Conservation (phyloP, 2,329 filamentous ascomycete species). For the Calonectria pseudoturangicola region DNA sequence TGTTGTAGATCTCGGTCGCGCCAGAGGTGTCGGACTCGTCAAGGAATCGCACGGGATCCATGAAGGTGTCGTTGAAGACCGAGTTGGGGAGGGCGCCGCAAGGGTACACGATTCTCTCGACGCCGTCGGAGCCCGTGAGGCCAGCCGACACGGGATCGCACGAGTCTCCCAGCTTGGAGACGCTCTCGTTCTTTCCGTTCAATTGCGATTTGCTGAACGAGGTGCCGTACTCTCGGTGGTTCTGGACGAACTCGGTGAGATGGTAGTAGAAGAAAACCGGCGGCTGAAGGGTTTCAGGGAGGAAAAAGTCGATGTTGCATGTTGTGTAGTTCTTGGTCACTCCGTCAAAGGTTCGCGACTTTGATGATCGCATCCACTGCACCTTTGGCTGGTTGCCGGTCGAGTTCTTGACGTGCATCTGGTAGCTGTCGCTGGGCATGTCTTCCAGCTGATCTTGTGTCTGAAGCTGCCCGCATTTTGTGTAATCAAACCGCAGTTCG, state of each 20-base stretch:
- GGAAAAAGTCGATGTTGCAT: slow-evolving; percentile 15
- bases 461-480: slow-evolving; percentile 13
- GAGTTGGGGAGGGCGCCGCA: slow-evolving; percentile 19
- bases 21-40: slow-evolving; percentile 7
- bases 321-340: slow-evolving; percentile 22
- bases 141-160: slow-evolving; percentile 4
- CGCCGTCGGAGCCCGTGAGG: not conserved
- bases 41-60: slow-evolving; percentile 18
- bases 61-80: slow-evolving; percentile 23
- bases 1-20: slow-evolving; percentile 15
- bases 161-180: not conserved
- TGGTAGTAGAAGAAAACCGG: slow-evolving; percentile 22
- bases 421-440: slow-evolving; percentile 21
- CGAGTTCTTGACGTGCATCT: slow-evolving; percentile 14
- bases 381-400: not conserved
- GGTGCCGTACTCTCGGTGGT: slow-evolving; percentile 11
- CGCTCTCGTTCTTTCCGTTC: slow-evolving; percentile 1
- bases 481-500: slow-evolving; percentile 17
- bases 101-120: slow-evolving; percentile 20
- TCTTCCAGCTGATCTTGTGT: slow-evolving; percentile 1
- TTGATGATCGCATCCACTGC: slow-evolving; percentile 17
- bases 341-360: not conserved
- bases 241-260: slow-evolving; percentile 16
- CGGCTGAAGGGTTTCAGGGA: slow-evolving; percentile 5
- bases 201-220: slow-evolving; percentile 17